Base-by-base conservation (phyloP, 176 grass and related monocot species). In the Lolium rigidum region DNA sequence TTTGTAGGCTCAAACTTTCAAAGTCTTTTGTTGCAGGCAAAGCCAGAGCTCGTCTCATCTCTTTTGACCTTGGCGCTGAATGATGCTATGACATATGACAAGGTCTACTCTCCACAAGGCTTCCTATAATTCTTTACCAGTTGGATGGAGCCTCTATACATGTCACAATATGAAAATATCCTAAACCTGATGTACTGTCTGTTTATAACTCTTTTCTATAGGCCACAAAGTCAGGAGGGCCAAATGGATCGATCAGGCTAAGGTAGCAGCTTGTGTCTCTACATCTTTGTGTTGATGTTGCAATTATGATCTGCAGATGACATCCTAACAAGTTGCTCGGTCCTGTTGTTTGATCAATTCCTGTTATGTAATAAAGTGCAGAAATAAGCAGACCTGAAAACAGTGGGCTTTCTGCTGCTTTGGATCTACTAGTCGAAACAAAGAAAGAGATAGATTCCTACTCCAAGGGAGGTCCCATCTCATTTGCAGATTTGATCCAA, bases 301-400 rank as follows among this genome's bases (percentile, higher is more conserved):
- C 9, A 78, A 22, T 31, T 47, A 73, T 46, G 12, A 48, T 64
- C 22, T 59, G 37, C 51, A 63, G 21, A 7, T 44, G 61, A 76
- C 47, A 60, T 12, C 16, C 39, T 70, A 28, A 79, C 48, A 59
- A 87, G 1, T 51, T 87, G 25, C 10, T 81, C 1, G 16, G 1
- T 28, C 20, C 61, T 70, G 39, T 60, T 75, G 15, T 83, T 84
- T 54, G 35, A 75, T 65, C 28, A 50, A 58, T 77, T 84, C 16
- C 3, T 77, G 80, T 86, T 87, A 76, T 79, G 31, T n/a, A 83
- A 90, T 87, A 79, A 94, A 96, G 94, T 92, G 84, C 90, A 91
- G 97, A 99, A 96, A 86, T 92, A 91, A 92, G 85, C 86, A 93
- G 97, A 83, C 90, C 97, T 88, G 97, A 99, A 88, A 99, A 99